These are phyloP conservation scores for Endocalyx cinctus DNA, from an alignment of 2,329 filamentous ascomycete genomes.

Conservation along the genomic window DNA sequence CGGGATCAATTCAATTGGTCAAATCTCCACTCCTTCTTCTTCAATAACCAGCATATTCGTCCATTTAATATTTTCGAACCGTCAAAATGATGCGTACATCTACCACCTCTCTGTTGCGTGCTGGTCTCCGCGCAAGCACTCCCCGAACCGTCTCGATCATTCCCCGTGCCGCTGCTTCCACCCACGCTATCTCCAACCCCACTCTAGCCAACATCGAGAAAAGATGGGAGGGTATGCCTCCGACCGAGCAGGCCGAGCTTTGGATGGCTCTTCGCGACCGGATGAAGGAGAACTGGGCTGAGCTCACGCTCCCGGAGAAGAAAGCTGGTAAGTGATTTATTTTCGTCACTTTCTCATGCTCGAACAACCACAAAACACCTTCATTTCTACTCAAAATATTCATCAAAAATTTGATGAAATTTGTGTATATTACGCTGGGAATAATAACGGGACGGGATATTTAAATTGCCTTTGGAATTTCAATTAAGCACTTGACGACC, in stretches of 20 bases:
- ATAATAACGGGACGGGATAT: too few relatives aligned
- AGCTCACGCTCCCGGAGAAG: conserved; percentile 95
- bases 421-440: too few relatives aligned
- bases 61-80: conserved; percentile 7
- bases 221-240: conserved; percentile 96
- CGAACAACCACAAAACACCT: too few relatives aligned
- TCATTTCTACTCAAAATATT: too few relatives aligned
- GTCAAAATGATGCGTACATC: conserved; percentile 49
- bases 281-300: conserved; percentile 97
- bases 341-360: too few relatives aligned
- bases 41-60: conserved; percentile 8
- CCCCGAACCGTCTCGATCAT: conserved; percentile 35
- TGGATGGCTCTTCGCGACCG: conserved; percentile 98
- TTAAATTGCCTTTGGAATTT: too few relatives aligned
- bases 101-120: conserved; percentile 49
- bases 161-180: conserved; percentile 55
- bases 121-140: conserved; percentile 34
- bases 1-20: conserved; percentile 13
- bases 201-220: conserved; percentile 98
- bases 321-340: conserved; percentile 78
- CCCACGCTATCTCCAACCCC: conserved; percentile 95
- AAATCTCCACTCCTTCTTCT: conserved; percentile 20
- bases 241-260: conserved; percentile 97
- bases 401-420: too few relatives aligned
- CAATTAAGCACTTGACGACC: too few relatives aligned